Evolutionary conservation across 176 grass and related monocot genomes (phyloP).

Genomic region (Dendrocalamus sinicus): DNA sequence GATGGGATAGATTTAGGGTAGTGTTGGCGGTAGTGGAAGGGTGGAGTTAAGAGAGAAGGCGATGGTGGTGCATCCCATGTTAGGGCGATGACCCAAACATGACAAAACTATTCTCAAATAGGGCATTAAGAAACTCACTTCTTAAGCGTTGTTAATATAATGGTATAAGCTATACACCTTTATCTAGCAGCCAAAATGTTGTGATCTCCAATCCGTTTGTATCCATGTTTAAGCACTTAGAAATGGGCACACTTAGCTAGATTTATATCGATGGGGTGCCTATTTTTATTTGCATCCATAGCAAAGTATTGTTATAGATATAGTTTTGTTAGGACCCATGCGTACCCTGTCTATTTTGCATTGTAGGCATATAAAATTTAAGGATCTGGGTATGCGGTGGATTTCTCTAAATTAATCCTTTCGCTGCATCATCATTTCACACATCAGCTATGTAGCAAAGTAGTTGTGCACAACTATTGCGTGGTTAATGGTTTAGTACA

Average conservation of each 20-base stretch:
- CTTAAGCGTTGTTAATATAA: conserved; percentile 4
- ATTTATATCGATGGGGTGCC: neutral
- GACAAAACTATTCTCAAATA: neutral
- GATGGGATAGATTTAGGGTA: neutral
- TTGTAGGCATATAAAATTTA: conserved; percentile 2
- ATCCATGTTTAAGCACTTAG: neutral
- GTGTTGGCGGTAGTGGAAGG: neutral
- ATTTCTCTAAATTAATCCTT: neutral
- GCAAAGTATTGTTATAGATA: neutral
- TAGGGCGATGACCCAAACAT: neutral
- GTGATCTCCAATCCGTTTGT: neutral
- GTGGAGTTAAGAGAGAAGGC: neutral
- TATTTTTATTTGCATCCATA: neutral
- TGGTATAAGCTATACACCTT: neutral
- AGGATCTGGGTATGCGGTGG: neutral
- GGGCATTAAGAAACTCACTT: neutral
- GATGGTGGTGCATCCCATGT: neutral
- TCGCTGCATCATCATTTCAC: conserved; percentile 14
- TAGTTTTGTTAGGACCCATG: neutral
- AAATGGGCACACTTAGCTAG: neutral
- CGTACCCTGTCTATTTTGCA: neutral
- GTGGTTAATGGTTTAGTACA: neutral
- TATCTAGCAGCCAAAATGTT: neutral
- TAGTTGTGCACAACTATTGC: neutral
- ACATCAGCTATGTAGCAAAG: neutral